A percentile compares a stretch with the other conserved stretches of the same genome.
These are phyloP conservation scores for Boletales sp. DNA, from an alignment of 768 basidiomycete genomes.

Conservation along the genomic window DNA sequence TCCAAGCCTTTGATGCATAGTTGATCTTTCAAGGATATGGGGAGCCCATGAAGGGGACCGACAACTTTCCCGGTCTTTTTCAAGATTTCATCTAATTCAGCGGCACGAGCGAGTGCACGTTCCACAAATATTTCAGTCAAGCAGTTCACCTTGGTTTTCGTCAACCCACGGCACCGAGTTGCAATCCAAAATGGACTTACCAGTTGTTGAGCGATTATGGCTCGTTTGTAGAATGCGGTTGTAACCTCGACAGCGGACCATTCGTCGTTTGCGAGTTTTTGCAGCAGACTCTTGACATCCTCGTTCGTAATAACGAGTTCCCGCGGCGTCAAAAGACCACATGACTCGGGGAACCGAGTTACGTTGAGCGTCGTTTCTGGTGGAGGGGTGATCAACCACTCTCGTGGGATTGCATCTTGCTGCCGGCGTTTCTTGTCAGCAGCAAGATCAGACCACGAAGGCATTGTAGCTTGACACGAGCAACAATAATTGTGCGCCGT, in stretches of 20 bases:
- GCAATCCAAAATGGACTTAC: slow-evolving; percentile 37
- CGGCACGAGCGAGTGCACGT: slow-evolving; percentile 59
- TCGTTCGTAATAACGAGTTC: slow-evolving; percentile 63
- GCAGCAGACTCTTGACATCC: slow-evolving; percentile 42
- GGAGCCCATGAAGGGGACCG: slow-evolving; percentile 75
- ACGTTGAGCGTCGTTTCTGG: slow-evolving; percentile 49
- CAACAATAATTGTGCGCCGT: neutral
- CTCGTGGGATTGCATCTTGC: slow-evolving; percentile 53
- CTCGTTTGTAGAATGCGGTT: slow-evolving; percentile 72
- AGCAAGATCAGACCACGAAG: slow-evolving; percentile 49
- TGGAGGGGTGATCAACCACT: slow-evolving; percentile 58
- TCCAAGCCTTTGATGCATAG: slow-evolving; percentile 65
- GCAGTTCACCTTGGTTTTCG: slow-evolving; percentile 59
- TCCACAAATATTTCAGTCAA: slow-evolving; percentile 83
- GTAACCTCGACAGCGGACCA: slow-evolving; percentile 71
- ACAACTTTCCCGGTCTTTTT: slow-evolving; percentile 58
- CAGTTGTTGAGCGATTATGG: slow-evolving; percentile 75
- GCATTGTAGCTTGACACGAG: slow-evolving; percentile 6
- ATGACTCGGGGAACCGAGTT: slow-evolving; percentile 47
- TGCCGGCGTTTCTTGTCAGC: slow-evolving; percentile 54
- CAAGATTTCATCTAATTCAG: slow-evolving; percentile 61
- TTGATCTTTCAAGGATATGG: slow-evolving; percentile 75
- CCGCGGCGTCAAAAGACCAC: slow-evolving; percentile 51
- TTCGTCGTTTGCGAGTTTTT: slow-evolving; percentile 46
- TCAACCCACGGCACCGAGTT: neutral